phyloP scores from a whole-genome alignment of 371 early-diverging fungal genomes.

The Actinomortierella ambigua region DNA sequence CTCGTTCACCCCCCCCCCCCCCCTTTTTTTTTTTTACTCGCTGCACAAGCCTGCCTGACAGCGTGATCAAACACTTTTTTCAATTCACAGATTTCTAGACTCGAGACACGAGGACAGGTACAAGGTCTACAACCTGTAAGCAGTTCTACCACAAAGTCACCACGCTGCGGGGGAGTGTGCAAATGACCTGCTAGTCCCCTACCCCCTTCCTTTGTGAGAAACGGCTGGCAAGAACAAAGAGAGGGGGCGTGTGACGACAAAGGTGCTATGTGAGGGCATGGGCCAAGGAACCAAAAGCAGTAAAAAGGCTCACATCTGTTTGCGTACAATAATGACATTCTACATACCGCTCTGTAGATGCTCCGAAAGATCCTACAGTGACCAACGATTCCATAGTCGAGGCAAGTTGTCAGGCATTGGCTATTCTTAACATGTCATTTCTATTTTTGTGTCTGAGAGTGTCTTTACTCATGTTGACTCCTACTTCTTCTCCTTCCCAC shows the following conservation, averaged over 20 bases:
- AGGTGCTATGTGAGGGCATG: not conserved
- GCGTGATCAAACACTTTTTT: not conserved
- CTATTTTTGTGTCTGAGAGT: not conserved
- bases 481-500: not conserved
- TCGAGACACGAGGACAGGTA: slow-evolving; percentile 58
- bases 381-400: slow-evolving; percentile 46
- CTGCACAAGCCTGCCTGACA: not conserved
- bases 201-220: not conserved
- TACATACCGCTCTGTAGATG: slow-evolving; percentile 42
- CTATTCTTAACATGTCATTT: too few relatives aligned
- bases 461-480: not conserved
- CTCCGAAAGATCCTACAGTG: slow-evolving; percentile 58
- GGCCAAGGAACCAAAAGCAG: not conserved
- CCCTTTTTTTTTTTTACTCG: slow-evolving; percentile 1
- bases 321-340: slow-evolving; percentile 3
- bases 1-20: too few relatives aligned
- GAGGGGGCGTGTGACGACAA: not conserved
- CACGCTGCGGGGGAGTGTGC: too few relatives aligned
- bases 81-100: slow-evolving; percentile 60
- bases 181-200: too few relatives aligned
- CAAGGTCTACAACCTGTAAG: slow-evolving; percentile 76
- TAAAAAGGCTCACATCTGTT: not conserved
- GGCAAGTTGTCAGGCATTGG: slow-evolving; percentile 28
- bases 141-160: not conserved
- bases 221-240: not conserved